Evolutionary conservation across 2,329 filamentous ascomycete genomes (phyloP), one percentile per base, ranked within the genome.

Genomic region (Ambrosiella beaveri): DNA sequence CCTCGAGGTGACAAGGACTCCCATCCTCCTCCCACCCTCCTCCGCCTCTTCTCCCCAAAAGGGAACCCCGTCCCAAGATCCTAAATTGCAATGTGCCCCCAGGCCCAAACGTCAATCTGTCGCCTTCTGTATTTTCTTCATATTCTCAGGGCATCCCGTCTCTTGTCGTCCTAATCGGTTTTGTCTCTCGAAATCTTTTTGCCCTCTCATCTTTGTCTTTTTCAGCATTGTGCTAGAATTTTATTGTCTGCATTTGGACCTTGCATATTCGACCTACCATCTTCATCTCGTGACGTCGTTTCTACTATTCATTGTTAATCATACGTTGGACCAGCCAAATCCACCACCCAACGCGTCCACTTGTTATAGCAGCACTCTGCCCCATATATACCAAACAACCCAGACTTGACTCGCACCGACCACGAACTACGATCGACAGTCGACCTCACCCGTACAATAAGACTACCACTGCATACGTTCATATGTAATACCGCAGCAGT

Each of bases 91-190:
- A 51, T 51, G 44, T 51, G 17, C 47, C 47, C 47, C 35, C 9
- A 36, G 27, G 19, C 47, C 47, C 17, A n/a, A 49, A 49, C 45
- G 11, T 51, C 35, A 11, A 51, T 9, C 13, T 9, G 8, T 49
- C 11, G 47, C 19, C 47, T n/a, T 57, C 44, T 51, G 44, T 57
- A 51, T 57, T 51, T 39, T 51, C 45, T 41, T 57, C 45, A 19
- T 51, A 57, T 51, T 51, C 47, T 51, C 47, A 35, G 17, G 47
- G 9, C 2, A 19, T 19, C 47, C 45, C 49, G 37, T 57, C 39
- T 17, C 19, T 47, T 37, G 13, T 38, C 17, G 40, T 38, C n/a
- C 37, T 54, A 8, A 40, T 54, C 6, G 39, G 12, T 44, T 58
- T 36, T 27, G 36, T 36, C 8, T 58, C 51, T 54, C 35, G 15